Evolutionary conservation across 495 filamentous ascomycete species (phyloP).

Genomic region (Tirmania nivea): DNA sequence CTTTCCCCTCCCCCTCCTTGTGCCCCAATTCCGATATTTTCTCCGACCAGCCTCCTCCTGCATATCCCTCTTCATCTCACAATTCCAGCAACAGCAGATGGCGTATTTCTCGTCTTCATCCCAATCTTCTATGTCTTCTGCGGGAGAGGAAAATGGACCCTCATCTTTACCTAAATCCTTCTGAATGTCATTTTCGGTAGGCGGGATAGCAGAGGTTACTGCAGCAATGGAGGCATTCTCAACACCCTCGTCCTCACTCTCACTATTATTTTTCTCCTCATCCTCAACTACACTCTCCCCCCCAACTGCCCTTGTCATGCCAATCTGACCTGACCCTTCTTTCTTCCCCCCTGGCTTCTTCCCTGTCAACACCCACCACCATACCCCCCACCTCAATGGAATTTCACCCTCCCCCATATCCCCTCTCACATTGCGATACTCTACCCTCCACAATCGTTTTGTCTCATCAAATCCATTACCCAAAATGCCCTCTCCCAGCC

Average conservation of each 20-base stretch:
- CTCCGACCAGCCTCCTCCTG: background rate
- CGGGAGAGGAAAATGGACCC: background rate
- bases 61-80: background rate
- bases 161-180: background rate
- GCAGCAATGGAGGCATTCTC: background rate
- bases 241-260: conserved; percentile 3
- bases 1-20: background rate
- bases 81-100: background rate
- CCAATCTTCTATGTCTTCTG: background rate
- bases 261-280: conserved; percentile 3
- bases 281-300: conserved; percentile 2
- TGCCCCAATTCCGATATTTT: background rate
- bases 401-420: conserved; percentile 1
- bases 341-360: background rate
- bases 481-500: conserved; percentile 43
- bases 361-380: conserved; percentile 3
- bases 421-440: conserved; percentile 7
- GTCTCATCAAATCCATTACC: conserved; percentile 54
- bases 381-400: conserved; percentile 6
- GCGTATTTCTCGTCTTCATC: background rate
- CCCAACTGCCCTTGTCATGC: background rate
- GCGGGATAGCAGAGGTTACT: background rate
- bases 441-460: conserved; percentile 33
- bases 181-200: background rate
- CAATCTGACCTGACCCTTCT: no score